Base-by-base conservation (phyloP, 441 rosid species). In the Rhodomyrtus psidioides region DNA sequence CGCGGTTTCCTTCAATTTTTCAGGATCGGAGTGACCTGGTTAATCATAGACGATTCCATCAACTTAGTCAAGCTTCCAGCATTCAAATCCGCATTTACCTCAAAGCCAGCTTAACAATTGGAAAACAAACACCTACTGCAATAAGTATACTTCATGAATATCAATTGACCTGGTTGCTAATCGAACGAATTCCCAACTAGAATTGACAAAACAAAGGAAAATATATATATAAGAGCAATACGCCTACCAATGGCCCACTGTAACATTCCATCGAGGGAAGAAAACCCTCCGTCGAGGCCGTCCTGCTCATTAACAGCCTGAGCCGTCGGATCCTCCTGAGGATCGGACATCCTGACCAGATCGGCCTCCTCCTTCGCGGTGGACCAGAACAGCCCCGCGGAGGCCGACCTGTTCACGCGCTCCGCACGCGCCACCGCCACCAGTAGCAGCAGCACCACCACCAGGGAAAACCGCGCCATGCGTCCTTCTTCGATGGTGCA, bases 251-350 rank as follows among this genome's bases (percentile, higher is more conserved):
- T 95, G 26, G 98, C 99, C 99, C 99, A 97, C 88, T 94, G 97
- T 86, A 97, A 86, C 98, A 97, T 96, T 82, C 98, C 96, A 7
- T 97, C 99, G 6, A 97, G 92, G 39, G 98, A 93, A 88, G 99
- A 94, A 81, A 96, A 96, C 39, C 97, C 98, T 62, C 98, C 97
- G 82, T 97, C 99, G 44, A 92, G 84, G 82, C 91, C 93, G 30
- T 92, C 96, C 44, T 76, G 91, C 55, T 89, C 94, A 76, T 86
- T 87, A 87, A 90, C 92, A 2, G 87, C 91, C 49, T 85, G 83
- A 9, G 90, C 91, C 56, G 92, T 81, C 28, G 91, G 88, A 81
- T 88, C 91, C 58, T 90, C 89, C 65, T 90, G 91, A 42, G 87
- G 79, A 75, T 91, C 88, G 81, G 91, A n/a, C 85, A 86, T 88